A percentile compares a stretch with the other conserved stretches of the same genome.
These are phyloP conservation scores for Vitis rupestris DNA, from an alignment of 164 flowering plant genomes.

Conservation along the genomic window DNA sequence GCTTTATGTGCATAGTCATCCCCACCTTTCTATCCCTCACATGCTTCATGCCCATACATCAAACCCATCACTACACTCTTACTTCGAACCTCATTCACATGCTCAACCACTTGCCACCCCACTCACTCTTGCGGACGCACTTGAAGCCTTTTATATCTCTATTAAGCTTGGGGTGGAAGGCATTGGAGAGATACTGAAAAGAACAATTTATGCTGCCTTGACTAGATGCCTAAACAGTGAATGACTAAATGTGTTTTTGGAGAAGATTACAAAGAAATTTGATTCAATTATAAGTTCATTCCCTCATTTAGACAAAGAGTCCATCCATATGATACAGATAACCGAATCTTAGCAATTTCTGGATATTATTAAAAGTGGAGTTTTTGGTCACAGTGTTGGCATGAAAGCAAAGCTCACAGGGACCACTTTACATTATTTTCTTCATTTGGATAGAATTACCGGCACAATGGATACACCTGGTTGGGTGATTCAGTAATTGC, in stretches of 20 bases:
- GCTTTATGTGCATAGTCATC: too few relatives aligned
- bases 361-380: constrained; percentile 44
- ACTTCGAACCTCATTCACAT: too few relatives aligned
- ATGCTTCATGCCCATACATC: too few relatives aligned
- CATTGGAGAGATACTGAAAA: constrained; percentile 74
- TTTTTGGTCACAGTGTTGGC: constrained; percentile 30
- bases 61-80: too few relatives aligned
- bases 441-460: constrained; percentile 83
- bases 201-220: constrained; percentile 70
- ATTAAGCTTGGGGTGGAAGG: constrained; percentile 91
- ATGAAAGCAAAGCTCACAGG: constrained; percentile 62
- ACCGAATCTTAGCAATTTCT: constrained; percentile 67
- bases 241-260: constrained; percentile 73
- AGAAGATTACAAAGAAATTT: constrained; percentile 59
- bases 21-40: too few relatives aligned
- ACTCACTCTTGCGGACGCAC: constrained; percentile 81
- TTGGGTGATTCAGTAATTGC: constrained; percentile 81
- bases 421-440: constrained; percentile 94
- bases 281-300: constrained; percentile 66
- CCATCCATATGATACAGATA: constrained; percentile 59
- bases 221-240: constrained; percentile 67
- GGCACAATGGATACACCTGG: constrained; percentile 92
- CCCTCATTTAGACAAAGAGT: constrained; percentile 75
- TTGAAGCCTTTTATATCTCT: constrained; percentile 90
- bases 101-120: constrained; percentile 40